Percentiles rank a stretch among this genome's conserved stretches.
Conservation (phyloP, 2,329 filamentous ascomycete genomes). For the Cladosporium sp. region DNA sequence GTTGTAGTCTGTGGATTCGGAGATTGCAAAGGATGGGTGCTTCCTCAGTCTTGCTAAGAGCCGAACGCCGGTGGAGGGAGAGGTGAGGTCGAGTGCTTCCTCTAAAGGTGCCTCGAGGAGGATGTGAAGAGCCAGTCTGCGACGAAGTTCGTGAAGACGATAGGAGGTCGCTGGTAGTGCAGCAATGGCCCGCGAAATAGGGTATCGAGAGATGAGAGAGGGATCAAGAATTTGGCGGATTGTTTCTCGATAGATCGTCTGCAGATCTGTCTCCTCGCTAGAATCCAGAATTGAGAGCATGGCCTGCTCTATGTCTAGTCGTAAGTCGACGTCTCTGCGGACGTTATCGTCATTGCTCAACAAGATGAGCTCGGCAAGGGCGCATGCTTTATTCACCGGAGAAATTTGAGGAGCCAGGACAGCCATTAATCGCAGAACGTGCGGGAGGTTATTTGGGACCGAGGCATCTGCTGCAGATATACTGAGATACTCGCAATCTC, state of each 20-base stretch:
- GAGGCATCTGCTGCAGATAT: neutral
- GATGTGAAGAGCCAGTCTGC: slow-evolving; percentile 59
- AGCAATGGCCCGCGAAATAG: slow-evolving; percentile 54
- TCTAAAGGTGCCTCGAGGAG: slow-evolving; percentile 30
- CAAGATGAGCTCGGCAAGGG: slow-evolving; percentile 22
- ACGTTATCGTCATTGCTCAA: slow-evolving; percentile 25
- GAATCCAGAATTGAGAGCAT: slow-evolving; percentile 18
- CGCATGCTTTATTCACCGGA: slow-evolving; percentile 1
- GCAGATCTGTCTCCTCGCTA: neutral
- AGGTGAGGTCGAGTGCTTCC: neutral
- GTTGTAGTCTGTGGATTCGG: slow-evolving; percentile 57
- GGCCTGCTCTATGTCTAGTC: slow-evolving; percentile 18
- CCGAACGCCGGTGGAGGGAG: slow-evolving; percentile 10
- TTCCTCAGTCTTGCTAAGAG: slow-evolving; percentile 23
- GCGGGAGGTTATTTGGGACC: neutral
- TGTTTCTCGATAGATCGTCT: slow-evolving; percentile 2
- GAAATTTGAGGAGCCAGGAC: neutral
- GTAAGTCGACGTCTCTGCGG: slow-evolving; percentile 13
- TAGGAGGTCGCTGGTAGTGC: slow-evolving; percentile 51
- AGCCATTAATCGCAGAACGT: neutral
- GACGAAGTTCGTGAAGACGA: slow-evolving; percentile 54
- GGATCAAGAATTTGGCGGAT: slow-evolving; percentile 10
- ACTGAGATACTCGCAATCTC: neutral
- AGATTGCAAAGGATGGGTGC: slow-evolving; percentile 46
- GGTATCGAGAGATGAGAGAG: slow-evolving; percentile 9